phyloP scores from a whole-genome alignment of 129 eudicot species.

The Silybum marianum region DNA sequence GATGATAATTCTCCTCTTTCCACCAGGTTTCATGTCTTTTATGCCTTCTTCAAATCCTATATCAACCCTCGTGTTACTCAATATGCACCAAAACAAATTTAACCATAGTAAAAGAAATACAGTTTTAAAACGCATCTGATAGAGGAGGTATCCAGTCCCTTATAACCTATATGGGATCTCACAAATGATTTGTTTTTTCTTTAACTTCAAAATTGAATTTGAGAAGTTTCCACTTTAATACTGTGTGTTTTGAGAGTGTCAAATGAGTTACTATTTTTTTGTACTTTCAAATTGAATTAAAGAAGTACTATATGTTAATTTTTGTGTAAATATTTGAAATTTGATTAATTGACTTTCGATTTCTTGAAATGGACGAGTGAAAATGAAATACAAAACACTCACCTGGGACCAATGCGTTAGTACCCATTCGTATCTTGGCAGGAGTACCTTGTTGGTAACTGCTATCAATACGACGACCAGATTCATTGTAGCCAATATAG shows the following conservation, averaged over 20 bases:
- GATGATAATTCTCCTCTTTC: conserved; percentile 88
- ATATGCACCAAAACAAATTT: background rate
- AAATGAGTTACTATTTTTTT: conserved; percentile 18
- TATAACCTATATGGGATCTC: no score
- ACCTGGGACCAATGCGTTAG: conserved; percentile 97
- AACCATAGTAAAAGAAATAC: background rate
- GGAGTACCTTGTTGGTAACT: conserved; percentile 94
- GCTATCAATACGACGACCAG: conserved; percentile 98
- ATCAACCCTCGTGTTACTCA: conserved; percentile 5
- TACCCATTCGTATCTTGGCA: conserved; percentile 92
- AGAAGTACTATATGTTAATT: background rate
- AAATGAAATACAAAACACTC: background rate
- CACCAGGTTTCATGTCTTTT: conserved; percentile 96
- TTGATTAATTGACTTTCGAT: conserved; percentile 1
- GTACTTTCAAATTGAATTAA: background rate
- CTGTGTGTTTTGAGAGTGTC: background rate
- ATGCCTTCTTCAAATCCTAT: conserved; percentile 98
- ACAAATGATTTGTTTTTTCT: background rate
- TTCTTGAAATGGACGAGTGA: background rate
- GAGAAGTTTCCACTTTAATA: background rate
- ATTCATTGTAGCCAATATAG: conserved; percentile 92
- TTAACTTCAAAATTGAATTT: background rate
- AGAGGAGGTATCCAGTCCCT: no score
- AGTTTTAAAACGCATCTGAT: no score
- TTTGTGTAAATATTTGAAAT: background rate